Conservation (phyloP, 2,329 filamentous ascomycete genomes). For the Alternaria sp. region DNA sequence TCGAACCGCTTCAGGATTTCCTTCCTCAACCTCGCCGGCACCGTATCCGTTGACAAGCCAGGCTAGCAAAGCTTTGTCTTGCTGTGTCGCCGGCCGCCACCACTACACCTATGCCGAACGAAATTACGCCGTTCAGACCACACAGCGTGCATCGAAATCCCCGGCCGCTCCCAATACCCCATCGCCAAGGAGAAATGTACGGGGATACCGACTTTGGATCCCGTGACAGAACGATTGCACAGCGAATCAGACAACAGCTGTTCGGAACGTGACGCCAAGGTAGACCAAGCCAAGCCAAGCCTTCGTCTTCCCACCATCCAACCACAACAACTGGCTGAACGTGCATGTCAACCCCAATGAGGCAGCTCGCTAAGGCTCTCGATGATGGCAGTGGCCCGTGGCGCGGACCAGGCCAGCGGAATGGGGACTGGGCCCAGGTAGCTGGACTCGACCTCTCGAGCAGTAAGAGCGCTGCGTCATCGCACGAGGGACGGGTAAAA, state of each 20-base stretch:
- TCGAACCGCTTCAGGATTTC: neutral
- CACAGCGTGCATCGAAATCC: constrained; percentile 20
- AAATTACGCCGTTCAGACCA: constrained; percentile 10
- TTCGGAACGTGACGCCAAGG: constrained; percentile 38
- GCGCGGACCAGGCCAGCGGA: constrained; percentile 32
- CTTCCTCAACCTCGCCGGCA: constrained; percentile 6
- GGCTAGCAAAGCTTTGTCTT: constrained; percentile 12
- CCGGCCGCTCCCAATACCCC: constrained; percentile 14
- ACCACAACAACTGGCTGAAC: constrained; percentile 18
- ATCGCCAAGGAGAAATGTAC: constrained; percentile 26
- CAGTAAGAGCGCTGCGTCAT: constrained; percentile 43
- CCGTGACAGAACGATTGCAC: neutral
- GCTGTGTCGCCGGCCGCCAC: constrained; percentile 5
- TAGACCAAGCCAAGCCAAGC: constrained; percentile 12
- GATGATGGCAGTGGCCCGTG: constrained; percentile 34
- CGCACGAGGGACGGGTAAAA: constrained; percentile 40
- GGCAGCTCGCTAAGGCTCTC: constrained; percentile 36
- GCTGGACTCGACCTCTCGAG: constrained; percentile 33
- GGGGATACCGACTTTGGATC: constrained; percentile 9
- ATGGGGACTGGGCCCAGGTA: constrained; percentile 29
- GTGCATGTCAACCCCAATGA: constrained; percentile 29
- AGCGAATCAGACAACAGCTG: constrained; percentile 29
- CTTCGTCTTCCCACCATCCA: constrained; percentile 14
- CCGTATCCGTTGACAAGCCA: constrained; percentile 3
- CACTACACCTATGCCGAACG: constrained; percentile 17